Conservation (phyloP, 805 yeast genomes). For the Maudiozyma bulderi region DNA sequence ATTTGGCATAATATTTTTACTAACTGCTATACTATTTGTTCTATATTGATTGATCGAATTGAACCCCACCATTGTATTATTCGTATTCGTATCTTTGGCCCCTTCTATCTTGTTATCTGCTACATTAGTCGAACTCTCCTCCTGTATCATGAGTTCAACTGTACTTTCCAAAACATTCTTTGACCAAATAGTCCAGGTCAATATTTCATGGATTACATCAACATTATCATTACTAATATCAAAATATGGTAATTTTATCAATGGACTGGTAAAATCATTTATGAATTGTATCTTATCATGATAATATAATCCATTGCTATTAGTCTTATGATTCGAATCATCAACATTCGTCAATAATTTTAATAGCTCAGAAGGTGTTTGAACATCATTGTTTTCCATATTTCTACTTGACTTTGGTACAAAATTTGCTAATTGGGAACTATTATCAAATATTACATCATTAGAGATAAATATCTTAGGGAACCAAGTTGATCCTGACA, state of each 20-base stretch:
- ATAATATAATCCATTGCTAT: not conserved
- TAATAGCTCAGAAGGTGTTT: not conserved
- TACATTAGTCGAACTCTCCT: not conserved
- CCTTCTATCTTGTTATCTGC: not conserved
- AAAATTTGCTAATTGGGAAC: slow-evolving; percentile 16
- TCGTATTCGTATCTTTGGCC: not conserved
- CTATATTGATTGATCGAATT: not conserved
- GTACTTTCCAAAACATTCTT: slow-evolving; percentile 9
- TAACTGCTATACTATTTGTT: not conserved
- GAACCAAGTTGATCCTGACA: slow-evolving; percentile 12
- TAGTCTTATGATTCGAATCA: not conserved
- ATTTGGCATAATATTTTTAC: not conserved
- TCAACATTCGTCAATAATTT: not conserved
- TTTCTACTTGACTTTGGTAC: not conserved
- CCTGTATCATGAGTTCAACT: slow-evolving; percentile 3
- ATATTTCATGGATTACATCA: slow-evolving; percentile 18
- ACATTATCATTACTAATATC: slow-evolving; percentile 26
- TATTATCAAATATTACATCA: slow-evolving; percentile 14
- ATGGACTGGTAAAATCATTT: slow-evolving; percentile 24
- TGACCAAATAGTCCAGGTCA: slow-evolving; percentile 28
- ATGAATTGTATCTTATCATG: slow-evolving; percentile 11
- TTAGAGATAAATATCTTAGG: slow-evolving; percentile 19
- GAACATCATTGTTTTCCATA: not conserved
- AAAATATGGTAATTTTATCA: slow-evolving; percentile 17
- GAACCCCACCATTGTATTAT: not conserved